A percentile compares a stretch with the other conserved stretches of the same genome.
These are phyloP conservation scores for Leucocoprinus birnbaumii DNA, from an alignment of 768 basidiomycete genomes.

Conservation along the genomic window DNA sequence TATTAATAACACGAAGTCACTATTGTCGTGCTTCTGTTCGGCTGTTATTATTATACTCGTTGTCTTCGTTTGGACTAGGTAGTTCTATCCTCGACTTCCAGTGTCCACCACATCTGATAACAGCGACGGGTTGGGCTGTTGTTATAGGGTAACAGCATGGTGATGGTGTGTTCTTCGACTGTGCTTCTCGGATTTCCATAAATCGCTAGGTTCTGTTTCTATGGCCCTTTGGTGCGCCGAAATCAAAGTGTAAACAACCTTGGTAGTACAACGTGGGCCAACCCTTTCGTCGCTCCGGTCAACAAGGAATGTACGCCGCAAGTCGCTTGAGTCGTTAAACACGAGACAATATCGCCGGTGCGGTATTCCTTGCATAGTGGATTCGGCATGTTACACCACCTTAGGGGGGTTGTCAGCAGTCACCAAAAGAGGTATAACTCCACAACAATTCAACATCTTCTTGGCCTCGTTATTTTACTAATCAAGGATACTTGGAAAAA, in stretches of 20 bases:
- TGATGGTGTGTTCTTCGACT: background rate
- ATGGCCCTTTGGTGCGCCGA: background rate
- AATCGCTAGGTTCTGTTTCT: constrained; percentile 1
- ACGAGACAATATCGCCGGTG: background rate
- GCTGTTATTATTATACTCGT: background rate
- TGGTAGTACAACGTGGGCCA: background rate
- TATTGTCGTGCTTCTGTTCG: background rate
- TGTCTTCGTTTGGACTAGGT: background rate
- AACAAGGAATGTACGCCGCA: background rate
- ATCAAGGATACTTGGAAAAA: too few species aligned
- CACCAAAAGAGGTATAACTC: background rate
- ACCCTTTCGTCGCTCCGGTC: background rate
- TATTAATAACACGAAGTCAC: too few species aligned
- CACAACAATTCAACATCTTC: background rate
- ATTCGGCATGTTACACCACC: background rate
- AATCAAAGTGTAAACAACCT: background rate
- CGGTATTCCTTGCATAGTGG: background rate
- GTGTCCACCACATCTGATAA: background rate
- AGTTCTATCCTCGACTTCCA: background rate
- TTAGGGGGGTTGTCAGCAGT: too few species aligned
- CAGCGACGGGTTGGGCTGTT: background rate
- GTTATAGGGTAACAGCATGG: constrained; percentile 3
- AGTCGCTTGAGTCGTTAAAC: background rate
- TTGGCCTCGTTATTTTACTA: too few species aligned
- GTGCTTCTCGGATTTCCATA: background rate